Percentiles rank a stretch among this genome's conserved stretches.
phyloP scores from a whole-genome alignment of 1,284 basidiomycete genomes.

The Heterobasidion irregulare region DNA sequence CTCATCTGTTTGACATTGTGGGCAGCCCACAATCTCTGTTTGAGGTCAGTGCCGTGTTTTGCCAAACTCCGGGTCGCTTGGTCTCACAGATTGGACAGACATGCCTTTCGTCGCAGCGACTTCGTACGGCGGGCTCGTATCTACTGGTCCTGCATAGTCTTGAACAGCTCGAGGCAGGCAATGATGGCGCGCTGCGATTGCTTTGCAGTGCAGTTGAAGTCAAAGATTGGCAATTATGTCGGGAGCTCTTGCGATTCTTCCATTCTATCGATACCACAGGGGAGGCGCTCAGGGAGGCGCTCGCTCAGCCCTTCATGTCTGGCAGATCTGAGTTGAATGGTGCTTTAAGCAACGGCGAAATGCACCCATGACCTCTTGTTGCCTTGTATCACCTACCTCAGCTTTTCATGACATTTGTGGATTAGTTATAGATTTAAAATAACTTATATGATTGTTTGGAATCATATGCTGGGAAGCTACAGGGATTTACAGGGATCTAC shows the following conservation, averaged over 20 bases:
- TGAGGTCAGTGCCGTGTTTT: slow-evolving; percentile 44
- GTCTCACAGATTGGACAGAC: slow-evolving; percentile 33
- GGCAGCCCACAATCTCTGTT: slow-evolving; percentile 89
- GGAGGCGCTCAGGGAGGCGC: slow-evolving; percentile 53
- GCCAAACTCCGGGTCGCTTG: background rate
- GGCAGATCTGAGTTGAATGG: background rate
- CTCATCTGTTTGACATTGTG: slow-evolving; percentile 80
- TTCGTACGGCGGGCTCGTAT: slow-evolving; percentile 91
- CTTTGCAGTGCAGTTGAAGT: slow-evolving; percentile 66
- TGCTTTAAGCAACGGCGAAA: background rate
- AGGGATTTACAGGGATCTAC: too few species aligned
- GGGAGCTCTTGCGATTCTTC: slow-evolving; percentile 86
- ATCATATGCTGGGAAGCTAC: too few species aligned
- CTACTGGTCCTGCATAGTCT: slow-evolving; percentile 90
- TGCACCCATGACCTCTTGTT: background rate
- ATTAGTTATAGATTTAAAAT: background rate
- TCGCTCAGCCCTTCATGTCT: slow-evolving; percentile 25
- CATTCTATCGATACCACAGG: slow-evolving; percentile 88
- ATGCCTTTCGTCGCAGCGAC: slow-evolving; percentile 67
- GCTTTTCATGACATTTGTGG: background rate
- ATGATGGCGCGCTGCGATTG: slow-evolving; percentile 72
- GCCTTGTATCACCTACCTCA: background rate
- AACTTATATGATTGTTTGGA: too few species aligned
- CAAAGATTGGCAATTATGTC: slow-evolving; percentile 76
- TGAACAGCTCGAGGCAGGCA: slow-evolving; percentile 79